These are phyloP conservation scores for Kodamaea jinghongensis DNA, from an alignment of 805 yeast genomes.

Conservation along the genomic window DNA sequence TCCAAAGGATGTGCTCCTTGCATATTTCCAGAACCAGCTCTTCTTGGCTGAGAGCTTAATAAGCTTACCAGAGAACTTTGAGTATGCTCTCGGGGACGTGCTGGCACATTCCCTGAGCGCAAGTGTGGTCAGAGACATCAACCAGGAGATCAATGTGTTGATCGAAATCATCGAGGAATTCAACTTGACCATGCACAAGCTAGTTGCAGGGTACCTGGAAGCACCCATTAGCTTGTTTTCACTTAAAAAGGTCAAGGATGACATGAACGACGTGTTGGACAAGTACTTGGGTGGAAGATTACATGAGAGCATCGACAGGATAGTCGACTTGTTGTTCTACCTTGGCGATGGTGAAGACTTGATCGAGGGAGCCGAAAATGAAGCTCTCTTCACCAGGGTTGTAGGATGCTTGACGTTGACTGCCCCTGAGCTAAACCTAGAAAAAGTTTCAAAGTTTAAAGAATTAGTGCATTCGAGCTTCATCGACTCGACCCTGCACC, in stretches of 20 bases:
- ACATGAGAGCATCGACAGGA: conserved; percentile 10
- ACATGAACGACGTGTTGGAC: conserved; percentile 8
- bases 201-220: conserved; percentile 5
- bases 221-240: conserved; percentile 4
- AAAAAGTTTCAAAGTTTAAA: conserved; percentile 6
- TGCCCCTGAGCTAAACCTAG: background rate
- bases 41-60: conserved; percentile 14
- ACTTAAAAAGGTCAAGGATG: conserved; percentile 8
- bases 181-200: conserved; percentile 7
- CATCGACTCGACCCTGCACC: conserved; percentile 5
- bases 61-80: conserved; percentile 11
- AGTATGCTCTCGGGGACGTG: conserved; percentile 5
- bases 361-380: background rate
- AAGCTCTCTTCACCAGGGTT: background rate
- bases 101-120: conserved; percentile 9
- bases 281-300: conserved; percentile 12
- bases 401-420: conserved; percentile 2
- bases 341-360: conserved; percentile 5
- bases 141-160: conserved; percentile 7
- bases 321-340: conserved; percentile 13
- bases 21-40: conserved; percentile 15
- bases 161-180: conserved; percentile 9
- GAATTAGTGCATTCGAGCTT: conserved; percentile 1
- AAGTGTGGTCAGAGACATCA: conserved; percentile 8
- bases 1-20: conserved; percentile 6